Evolutionary conservation across 2,329 filamentous ascomycete species (phyloP).

Genomic region (Meredithiella fracta): DNA sequence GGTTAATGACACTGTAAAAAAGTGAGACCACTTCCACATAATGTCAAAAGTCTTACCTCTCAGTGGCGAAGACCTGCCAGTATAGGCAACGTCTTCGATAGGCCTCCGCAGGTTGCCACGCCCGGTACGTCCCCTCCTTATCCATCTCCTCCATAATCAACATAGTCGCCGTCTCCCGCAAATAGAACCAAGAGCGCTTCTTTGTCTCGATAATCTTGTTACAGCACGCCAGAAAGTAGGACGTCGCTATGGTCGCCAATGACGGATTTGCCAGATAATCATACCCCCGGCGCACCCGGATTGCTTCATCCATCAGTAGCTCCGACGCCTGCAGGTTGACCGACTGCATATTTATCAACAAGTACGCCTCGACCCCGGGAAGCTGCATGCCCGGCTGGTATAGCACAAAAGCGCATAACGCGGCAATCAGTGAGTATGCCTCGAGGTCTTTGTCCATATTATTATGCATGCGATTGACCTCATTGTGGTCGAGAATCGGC

Average conservation of each 20-base stretch:
- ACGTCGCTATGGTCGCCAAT: slow-evolving; percentile 48
- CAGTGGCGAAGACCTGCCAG: slow-evolving; percentile 56
- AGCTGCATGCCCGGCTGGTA: slow-evolving; percentile 52
- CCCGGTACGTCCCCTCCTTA: slow-evolving; percentile 42
- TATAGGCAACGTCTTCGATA: slow-evolving; percentile 50
- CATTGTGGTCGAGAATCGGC: slow-evolving; percentile 43
- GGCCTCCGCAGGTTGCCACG: slow-evolving; percentile 40
- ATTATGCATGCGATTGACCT: slow-evolving; percentile 40
- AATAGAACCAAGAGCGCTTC: slow-evolving; percentile 61
- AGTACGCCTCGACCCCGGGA: slow-evolving; percentile 38
- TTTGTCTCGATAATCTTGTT: slow-evolving; percentile 25
- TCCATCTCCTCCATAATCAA: slow-evolving; percentile 43
- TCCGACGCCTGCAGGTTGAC: slow-evolving; percentile 48
- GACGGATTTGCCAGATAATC: slow-evolving; percentile 42
- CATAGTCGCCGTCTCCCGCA: slow-evolving; percentile 62
- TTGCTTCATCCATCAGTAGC: slow-evolving; percentile 49
- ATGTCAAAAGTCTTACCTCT: slow-evolving; percentile 36
- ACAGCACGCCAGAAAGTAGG: slow-evolving; percentile 60
- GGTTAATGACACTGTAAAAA: not conserved
- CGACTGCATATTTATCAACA: slow-evolving; percentile 38
- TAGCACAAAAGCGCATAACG: slow-evolving; percentile 52
- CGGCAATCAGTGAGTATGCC: slow-evolving; percentile 45
- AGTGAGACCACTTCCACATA: not conserved
- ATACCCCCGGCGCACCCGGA: slow-evolving; percentile 46
- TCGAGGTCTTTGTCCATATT: slow-evolving; percentile 47